Percentiles rank a stretch among this genome's conserved stretches.
Conservation (phyloP, 2,329 filamentous ascomycete genomes). For the Aspergillus oerlinghausenensis region DNA sequence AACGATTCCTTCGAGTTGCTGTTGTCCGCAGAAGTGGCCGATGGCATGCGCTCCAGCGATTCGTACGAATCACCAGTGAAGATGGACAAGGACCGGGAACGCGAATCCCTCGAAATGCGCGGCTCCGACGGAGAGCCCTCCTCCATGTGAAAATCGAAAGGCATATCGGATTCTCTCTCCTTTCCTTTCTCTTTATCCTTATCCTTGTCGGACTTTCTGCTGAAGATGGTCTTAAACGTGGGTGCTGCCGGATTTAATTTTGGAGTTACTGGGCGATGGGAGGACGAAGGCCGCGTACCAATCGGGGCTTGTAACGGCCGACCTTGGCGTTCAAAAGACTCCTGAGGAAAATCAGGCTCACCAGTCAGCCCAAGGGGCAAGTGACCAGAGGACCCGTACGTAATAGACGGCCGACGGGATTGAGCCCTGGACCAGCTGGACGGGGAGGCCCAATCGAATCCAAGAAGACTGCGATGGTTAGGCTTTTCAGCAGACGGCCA, state of each 20-base stretch:
- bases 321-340: constrained; percentile 43
- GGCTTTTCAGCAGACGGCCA: constrained; percentile 53
- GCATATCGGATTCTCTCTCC: constrained; percentile 26
- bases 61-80: constrained; percentile 46
- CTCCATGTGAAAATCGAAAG: constrained; percentile 30
- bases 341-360: constrained; percentile 46
- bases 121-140: constrained; percentile 42
- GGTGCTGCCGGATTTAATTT: constrained; percentile 84
- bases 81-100: constrained; percentile 38
- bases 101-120: constrained; percentile 39
- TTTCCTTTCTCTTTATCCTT: constrained; percentile 40
- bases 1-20: constrained; percentile 44
- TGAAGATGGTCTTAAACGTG: constrained; percentile 71
- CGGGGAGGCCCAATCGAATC: constrained; percentile 49
- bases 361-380: constrained; percentile 52
- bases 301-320: constrained; percentile 63
- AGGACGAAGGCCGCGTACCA: constrained; percentile 66
- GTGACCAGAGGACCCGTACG: constrained; percentile 67
- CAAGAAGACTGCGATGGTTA: constrained; percentile 51
- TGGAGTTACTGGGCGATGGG: constrained; percentile 52
- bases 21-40: constrained; percentile 39
- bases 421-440: constrained; percentile 69
- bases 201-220: constrained; percentile 45
- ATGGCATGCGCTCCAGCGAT: constrained; percentile 44
- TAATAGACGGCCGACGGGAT: constrained; percentile 75